Percentiles rank a stretch among this genome's conserved stretches.
phyloP scores from a whole-genome alignment of 768 basidiomycete genomes.

The Sistotremastrum niveocremeum region DNA sequence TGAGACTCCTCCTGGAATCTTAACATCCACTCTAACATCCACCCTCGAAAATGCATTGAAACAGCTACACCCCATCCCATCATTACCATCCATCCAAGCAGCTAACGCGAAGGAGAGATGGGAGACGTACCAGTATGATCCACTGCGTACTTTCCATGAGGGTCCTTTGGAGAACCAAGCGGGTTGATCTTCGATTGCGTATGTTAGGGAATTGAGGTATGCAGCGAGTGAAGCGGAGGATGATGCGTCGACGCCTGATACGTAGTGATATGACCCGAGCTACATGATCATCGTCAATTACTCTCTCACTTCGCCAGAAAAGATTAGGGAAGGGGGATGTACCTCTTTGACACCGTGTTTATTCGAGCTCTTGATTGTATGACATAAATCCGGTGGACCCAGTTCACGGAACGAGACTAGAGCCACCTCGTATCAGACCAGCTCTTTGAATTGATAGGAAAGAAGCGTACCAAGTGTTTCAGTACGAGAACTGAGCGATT shows the following conservation, averaged over 20 bases:
- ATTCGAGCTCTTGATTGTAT: constrained; percentile 87
- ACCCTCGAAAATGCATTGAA: constrained; percentile 98
- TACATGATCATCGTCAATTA: constrained; percentile 18
- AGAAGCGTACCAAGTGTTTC: constrained; percentile 76
- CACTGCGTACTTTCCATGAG: constrained; percentile 83
- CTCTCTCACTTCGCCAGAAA: too few relatives aligned
- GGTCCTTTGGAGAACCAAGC: constrained; percentile 86
- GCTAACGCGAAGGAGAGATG: constrained; percentile 22
- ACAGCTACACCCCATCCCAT: too few relatives aligned
- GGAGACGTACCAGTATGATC: constrained; percentile 72
- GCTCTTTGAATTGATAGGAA: too few relatives aligned
- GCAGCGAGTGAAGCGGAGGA: constrained; percentile 96
- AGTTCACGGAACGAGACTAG: constrained; percentile 92
- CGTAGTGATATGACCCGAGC: constrained; percentile 94
- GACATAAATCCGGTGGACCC: constrained; percentile 92
- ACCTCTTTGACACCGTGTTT: constrained; percentile 79
- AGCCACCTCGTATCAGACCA: constrained; percentile 9
- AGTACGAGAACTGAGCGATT: constrained; percentile 78
- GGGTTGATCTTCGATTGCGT: constrained; percentile 78
- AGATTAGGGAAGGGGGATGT: constrained; percentile 17
- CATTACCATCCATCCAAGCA: too few relatives aligned
- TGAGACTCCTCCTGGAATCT: constrained; percentile 93
- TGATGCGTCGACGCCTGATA: constrained; percentile 97
- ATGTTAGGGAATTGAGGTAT: constrained; percentile 97
- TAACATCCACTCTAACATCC: constrained; percentile 94